Base-by-base conservation (phyloP, 139 green algal genomes). In the Edaphochlamys debaryana region DNA sequence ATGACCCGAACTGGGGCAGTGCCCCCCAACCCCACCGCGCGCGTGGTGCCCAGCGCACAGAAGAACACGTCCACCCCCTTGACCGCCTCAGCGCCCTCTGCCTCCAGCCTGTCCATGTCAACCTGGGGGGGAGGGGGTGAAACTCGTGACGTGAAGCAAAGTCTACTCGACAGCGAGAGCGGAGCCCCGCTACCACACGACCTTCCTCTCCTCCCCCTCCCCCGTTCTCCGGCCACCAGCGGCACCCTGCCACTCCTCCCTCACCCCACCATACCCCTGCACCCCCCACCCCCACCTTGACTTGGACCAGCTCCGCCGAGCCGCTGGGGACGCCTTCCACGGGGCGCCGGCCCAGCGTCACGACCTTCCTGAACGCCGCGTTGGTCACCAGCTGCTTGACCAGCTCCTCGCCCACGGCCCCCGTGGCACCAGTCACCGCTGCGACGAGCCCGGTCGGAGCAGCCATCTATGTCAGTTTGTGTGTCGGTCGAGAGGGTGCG, bases 21-120 rank as follows among this genome's bases (percentile, higher is more conserved):
- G n/a, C n/a, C n/a, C n/a, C n/a, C n/a, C n/a, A n/a, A n/a, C n/a
- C 85, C 0, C 48, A 90, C 90, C 48, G 78, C 81, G 13, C 92
- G 84, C 8, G 91, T 94, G 29, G 92, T 95, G 58, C 92, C 92
- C 36, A 95, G 82, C 5, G 84, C 79, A 69, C 89, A 94, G 70
- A 95, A 95, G 0, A 92, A 86, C 0, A 84, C 70, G 79, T 91
- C 79, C 0, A 87, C 91, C 9, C 86, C 85, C 0, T 40, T 29
- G 52, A 94, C 87, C 0, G 85, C 87, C 0, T 83, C 79, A 1
- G 42, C 64, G 0, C 38, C 87, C 54, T 92, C 84, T 32, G 52
- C 25, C 48, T 90, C 66, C 34, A 91, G 36, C 2, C 85, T 80
- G 38, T 91, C 87, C 83, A 90, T 92, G 56, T 91, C 72, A 0